Base-by-base conservation (phyloP, 2,329 filamentous ascomycete genomes). In the Teratosphaeriaceae sp. region DNA sequence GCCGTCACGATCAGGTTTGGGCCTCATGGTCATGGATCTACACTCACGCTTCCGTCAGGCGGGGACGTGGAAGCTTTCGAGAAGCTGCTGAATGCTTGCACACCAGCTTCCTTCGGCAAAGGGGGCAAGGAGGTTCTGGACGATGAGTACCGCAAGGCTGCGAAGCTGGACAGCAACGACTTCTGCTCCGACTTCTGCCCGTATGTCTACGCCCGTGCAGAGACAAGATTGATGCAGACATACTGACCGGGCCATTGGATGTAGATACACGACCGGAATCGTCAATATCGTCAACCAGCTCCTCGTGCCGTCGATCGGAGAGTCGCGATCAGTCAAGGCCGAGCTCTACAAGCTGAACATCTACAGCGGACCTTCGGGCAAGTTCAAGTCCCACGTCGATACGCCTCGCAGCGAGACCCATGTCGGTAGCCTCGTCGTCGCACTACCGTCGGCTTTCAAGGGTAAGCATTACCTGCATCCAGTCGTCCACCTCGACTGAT, bases 321-420 rank as follows among this genome's bases (percentile, higher is more conserved):
- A 35, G 13, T 38, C 5, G 11, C 21, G 27, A 30, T 31, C 23
- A 5, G 57, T 79, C 1, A 59, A 57, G 3, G 75, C 75, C 0
- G 74, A 80, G 57, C 58, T 80, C 2, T 79, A 78, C 54, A 78
- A 78, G 47, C 57, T 80, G 15, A 79, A 80, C 50, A 70, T 75
- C 12, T 57, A 55, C 40, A 50, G 43, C 26, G 47, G 40, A 11
- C 45, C 50, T 5, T 26, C 24, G 22, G 52, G 51, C 12, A 46
- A 29, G 19, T 58, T 58, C 50, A 57, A 51, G 33, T 29, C 54
- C 11, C 56, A 58, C 22, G 56, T 58, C 9, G 54, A 58, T 35
- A 59, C 56, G n/a, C 57, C 57, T 6, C 39, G 56, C 4, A 47
- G 48, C 19, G 35, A 49, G n/a, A 30, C 33, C 2, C 54, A 58